Evolutionary conservation across 495 filamentous ascomycete genomes (phyloP), one percentile per base, ranked within the genome.

Genomic region (Jackrogersella minutella): DNA sequence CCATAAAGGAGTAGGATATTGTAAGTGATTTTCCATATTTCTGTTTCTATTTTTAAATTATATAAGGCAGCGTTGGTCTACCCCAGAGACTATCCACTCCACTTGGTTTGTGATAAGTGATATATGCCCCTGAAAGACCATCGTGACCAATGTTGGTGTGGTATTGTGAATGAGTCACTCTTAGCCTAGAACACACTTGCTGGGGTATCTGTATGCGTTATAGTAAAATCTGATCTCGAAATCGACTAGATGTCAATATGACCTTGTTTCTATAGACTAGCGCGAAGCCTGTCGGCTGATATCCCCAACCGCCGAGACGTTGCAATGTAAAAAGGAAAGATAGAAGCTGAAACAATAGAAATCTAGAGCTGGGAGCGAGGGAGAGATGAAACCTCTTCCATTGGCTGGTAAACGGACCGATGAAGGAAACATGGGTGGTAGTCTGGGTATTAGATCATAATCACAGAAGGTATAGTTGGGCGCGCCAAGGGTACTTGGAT

Each of bases 401-500:
- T 58, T 68, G 64, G 58, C 14, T 36, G 17, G 36, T 22, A 49
- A 58, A 54, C 40, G 41, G 19, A 33, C 33, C 44, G 41, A 46
- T 11, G 47, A 58, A 44, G 28, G 46, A 54, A 39, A 40, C 22
- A 46, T 46, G 37, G 30, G 55, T 5, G 19, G 30, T 6, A 28
- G 43, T 36, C 28, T 46, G 33, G 24, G 9, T 6, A 34, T 40
- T 62, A 14, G 30, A 60, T 37, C 51, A 28, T 49, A 52, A 41
- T 31, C 31, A 43, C 58, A 47, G 44, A 53, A 19, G 16, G 11
- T 24, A 34, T 33, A 13, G 30, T 14, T 8, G 62, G 55, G 62
- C 62, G 69, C 70, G 66, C 62, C 60, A 70, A 70, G 43, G 33
- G 19, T 47, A 43, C 21, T 60, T 43, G 36, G 52, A 59, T 24